Evolutionary conservation across 345 rosid genomes (phyloP).

Genomic region (Eucalyptus caleyi): DNA sequence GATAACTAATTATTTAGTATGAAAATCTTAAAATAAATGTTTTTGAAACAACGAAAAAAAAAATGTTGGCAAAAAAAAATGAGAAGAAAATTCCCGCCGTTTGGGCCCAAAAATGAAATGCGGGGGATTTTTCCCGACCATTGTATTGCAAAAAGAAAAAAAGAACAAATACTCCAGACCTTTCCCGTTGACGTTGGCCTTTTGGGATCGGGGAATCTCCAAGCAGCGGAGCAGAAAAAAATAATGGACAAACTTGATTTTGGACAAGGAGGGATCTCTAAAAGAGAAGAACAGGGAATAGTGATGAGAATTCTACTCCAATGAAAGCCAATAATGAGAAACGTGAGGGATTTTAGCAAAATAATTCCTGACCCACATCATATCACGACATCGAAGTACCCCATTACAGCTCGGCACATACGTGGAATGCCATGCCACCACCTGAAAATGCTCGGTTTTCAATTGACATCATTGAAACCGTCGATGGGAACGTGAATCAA

Average conservation of each 20-base stretch:
- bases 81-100: background rate
- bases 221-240: background rate
- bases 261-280: background rate
- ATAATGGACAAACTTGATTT: background rate
- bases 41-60: no score
- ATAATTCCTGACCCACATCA: background rate
- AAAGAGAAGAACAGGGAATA: background rate
- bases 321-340: background rate
- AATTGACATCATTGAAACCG: background rate
- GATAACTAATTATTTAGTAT: background rate
- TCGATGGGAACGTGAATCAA: background rate
- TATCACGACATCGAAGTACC: background rate
- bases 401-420: background rate
- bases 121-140: background rate
- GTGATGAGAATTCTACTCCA: background rate
- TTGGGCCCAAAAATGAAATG: background rate
- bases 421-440: background rate
- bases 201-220: background rate
- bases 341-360: background rate
- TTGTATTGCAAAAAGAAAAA: background rate
- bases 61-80: background rate
- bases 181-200: background rate
- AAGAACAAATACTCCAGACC: background rate
- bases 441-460: background rate
- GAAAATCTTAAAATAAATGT: no score